A percentile compares a stretch with the other conserved stretches of the same genome.
Evolutionary conservation across 2,329 filamentous ascomycete genomes (phyloP).

Genomic region (Didymella glomerata): DNA sequence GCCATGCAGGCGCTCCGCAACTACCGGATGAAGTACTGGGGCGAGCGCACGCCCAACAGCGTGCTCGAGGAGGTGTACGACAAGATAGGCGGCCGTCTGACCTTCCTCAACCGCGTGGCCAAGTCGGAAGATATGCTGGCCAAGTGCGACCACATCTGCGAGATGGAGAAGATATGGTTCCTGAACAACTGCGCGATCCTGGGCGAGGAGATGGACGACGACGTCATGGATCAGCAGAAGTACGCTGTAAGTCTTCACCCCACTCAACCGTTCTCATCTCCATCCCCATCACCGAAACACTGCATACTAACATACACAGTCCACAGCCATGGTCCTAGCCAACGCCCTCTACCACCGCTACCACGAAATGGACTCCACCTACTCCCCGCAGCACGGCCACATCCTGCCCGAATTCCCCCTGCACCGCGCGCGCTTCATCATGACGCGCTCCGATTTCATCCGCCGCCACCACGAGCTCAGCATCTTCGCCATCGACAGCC

Average conservation of each 20-base stretch:
- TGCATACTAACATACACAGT: constrained; percentile 57
- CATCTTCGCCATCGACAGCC: constrained; percentile 90
- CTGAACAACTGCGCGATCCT: constrained; percentile 80
- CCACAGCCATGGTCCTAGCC: constrained; percentile 92
- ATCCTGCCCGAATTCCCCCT: constrained; percentile 74
- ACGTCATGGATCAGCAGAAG: constrained; percentile 98
- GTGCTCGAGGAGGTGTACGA: constrained; percentile 82
- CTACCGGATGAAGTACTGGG: constrained; percentile 82
- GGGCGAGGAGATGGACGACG: constrained; percentile 84
- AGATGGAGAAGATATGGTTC: constrained; percentile 79
- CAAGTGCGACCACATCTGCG: constrained; percentile 77
- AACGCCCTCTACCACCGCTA: constrained; percentile 88
- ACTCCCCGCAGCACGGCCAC: constrained; percentile 73
- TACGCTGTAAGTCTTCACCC: constrained; percentile 71
- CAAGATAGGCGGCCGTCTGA: constrained; percentile 84
- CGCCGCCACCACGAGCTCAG: constrained; percentile 91
- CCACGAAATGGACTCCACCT: constrained; percentile 67
- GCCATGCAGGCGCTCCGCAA: constrained; percentile 79
- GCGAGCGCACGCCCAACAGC: constrained; percentile 63
- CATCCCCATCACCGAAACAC: too few species aligned
- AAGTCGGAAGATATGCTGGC: constrained; percentile 81
- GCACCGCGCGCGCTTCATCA: constrained; percentile 69
- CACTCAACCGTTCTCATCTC: background rate
- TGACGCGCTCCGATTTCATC: constrained; percentile 96
- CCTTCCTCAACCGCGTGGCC: constrained; percentile 89